Base-by-base conservation (phyloP, 805 yeast species). In the Blastobotrys robertii region DNA sequence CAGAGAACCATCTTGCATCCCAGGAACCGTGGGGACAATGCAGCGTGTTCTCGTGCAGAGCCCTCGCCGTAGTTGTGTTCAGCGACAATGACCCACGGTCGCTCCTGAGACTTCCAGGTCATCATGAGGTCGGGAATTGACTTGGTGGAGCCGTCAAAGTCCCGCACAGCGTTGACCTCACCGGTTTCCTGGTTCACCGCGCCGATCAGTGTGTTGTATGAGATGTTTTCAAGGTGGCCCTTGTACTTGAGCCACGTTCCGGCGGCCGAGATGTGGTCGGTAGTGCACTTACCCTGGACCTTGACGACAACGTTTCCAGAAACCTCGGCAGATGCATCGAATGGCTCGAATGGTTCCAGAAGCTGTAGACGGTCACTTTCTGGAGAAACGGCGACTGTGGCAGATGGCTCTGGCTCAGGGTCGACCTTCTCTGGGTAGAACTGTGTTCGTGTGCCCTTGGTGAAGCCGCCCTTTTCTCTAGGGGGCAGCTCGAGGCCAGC, bases 41-140 rank as follows among this genome's bases (percentile, higher is more conserved):
- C 97, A 37, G 98, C 98, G 59, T 90, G 98, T 65, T 90, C 98
- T 75, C 98, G 84, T 29, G 98, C 97, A 39, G 97, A 88, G 56
- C 98, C 98, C 70, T 90, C 98, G 67, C 98, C 98, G 59, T 90
- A 92, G 67, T 90, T 90, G 62, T 92, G 95, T 64, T 92, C 98
- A 43, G 97, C 97, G 50, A 92, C 82, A 37, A 92, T 97, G 52
- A 79, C 74, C 98, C 98, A 90, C 14, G 94, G 92, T 54, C 83
- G 74, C 12, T 65, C 54, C 48, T 85, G 92, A 41, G 77, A 69
- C 63, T 90, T 88, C 97, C 97, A 92, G 64, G 84, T 84, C 65
- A 80, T 82, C 96, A 92, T 92, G 47, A 88, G 73, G 53, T 86
- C 97, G n/a, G 98, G 98, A 51, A 92, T 92, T 22, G 87, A 76